Percentiles rank a stretch among this genome's conserved stretches.
Evolutionary conservation across 768 basidiomycete genomes (phyloP).

Genomic region (Strobilomyces confusus): DNA sequence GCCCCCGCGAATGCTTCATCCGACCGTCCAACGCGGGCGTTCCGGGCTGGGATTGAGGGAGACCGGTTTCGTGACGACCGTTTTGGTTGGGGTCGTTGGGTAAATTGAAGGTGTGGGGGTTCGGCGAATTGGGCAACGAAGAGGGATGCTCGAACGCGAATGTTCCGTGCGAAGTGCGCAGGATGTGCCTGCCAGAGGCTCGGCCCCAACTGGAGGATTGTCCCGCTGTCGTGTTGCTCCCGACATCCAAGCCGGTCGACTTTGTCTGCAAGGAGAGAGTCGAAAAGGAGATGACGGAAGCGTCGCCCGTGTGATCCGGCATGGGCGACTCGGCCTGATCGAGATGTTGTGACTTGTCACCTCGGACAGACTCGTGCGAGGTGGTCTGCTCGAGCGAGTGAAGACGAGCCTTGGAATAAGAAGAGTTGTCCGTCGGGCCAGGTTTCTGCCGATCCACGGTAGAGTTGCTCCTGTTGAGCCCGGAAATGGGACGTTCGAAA

Average conservation of each 20-base stretch:
- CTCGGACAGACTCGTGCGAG: conserved; percentile 26
- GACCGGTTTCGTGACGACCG: conserved; percentile 7
- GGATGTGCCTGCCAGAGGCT: conserved; percentile 40
- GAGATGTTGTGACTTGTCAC: conserved; percentile 10
- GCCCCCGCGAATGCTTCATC: conserved; percentile 23
- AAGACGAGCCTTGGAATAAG: conserved; percentile 13
- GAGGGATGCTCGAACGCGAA: conserved; percentile 71
- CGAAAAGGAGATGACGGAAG: conserved; percentile 32
- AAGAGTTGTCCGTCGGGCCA: conserved; percentile 1
- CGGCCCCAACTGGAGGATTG: conserved; percentile 59
- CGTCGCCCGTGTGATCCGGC: conserved; percentile 31
- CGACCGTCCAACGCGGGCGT: conserved; percentile 32
- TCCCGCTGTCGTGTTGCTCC: conserved; percentile 27
- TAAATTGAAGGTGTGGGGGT: conserved; percentile 18
- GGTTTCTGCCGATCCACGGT: conserved; percentile 20
- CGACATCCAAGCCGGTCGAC: conserved; percentile 27
- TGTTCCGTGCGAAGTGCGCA: conserved; percentile 48
- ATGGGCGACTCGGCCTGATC: conserved; percentile 20
- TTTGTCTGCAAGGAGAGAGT: conserved; percentile 39
- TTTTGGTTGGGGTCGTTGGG: conserved; percentile 12
- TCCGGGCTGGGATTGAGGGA: conserved; percentile 8
- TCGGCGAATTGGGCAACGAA: conserved; percentile 41
- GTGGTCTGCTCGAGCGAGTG: conserved; percentile 22
- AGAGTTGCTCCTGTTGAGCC: conserved; percentile 29
- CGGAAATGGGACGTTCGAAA: conserved; percentile 63